Percentiles rank a stretch among this genome's conserved stretches.
Conservation (phyloP, 106 monocot genomes). For the Apostasia shenzhenica region DNA sequence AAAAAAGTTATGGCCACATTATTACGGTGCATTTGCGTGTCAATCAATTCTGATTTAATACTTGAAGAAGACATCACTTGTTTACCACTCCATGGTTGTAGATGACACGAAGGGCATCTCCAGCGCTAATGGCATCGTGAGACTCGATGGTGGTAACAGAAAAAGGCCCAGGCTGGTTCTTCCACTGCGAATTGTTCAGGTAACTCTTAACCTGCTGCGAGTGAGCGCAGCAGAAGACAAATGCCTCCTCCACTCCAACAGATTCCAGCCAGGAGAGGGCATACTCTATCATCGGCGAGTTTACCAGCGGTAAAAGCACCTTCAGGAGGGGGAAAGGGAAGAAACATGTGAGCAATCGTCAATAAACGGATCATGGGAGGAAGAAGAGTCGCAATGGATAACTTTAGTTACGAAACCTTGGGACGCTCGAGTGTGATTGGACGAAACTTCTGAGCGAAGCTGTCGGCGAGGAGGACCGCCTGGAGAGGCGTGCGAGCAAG, state of each 20-base stretch:
- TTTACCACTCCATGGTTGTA: slow-evolving; percentile 65
- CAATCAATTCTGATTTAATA: no score
- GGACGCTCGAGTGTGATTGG: slow-evolving; percentile 99
- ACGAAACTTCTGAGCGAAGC: slow-evolving; percentile 88
- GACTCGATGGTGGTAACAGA: slow-evolving; percentile 70
- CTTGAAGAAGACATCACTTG: neutral
- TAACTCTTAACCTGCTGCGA: slow-evolving; percentile 84
- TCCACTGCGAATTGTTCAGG: slow-evolving; percentile 61
- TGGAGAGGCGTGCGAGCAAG: slow-evolving; percentile 63
- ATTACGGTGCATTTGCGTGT: no score
- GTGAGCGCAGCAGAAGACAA: slow-evolving; percentile 95
- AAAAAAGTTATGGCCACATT: no score
- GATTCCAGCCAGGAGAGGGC: slow-evolving; percentile 94
- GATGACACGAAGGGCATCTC: slow-evolving; percentile 78
- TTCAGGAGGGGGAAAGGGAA: slow-evolving; percentile 4
- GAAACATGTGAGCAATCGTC: neutral
- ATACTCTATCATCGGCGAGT: slow-evolving; percentile 91
- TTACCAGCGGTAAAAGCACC: slow-evolving; percentile 85
- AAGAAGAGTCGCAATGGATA: neutral
- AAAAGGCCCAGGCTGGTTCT: slow-evolving; percentile 34
- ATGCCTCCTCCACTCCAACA: slow-evolving; percentile 82
- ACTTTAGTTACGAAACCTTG: slow-evolving; percentile 35
- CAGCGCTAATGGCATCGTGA: slow-evolving; percentile 73
- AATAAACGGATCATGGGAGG: neutral
- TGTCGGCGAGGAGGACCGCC: slow-evolving; percentile 92